Base-by-base conservation (phyloP, 2,329 filamentous ascomycete genomes). In the Fusarium albidum region DNA sequence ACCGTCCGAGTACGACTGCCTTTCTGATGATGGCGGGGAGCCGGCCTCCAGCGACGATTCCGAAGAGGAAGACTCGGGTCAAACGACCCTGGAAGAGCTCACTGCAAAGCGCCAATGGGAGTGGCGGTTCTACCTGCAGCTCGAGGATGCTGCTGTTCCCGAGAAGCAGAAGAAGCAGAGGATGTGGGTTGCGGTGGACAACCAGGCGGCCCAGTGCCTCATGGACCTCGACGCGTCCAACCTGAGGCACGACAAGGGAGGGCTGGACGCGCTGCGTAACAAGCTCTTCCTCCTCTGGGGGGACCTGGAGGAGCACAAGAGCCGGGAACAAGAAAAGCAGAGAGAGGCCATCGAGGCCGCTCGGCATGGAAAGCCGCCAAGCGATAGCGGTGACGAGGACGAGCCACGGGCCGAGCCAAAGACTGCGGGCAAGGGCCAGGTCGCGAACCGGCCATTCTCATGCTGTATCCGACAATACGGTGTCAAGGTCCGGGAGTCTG, bases 281-380 rank as follows among this genome's bases (percentile, higher is more conserved):
- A 87, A 83, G 63, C 77, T 97, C 49, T 94, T 88, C 68, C 76
- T 85, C 29, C 78, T 97, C 2, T 98, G 94, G 93, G 94, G 94
- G 2, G 84, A 96, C 55, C 77, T 97, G 2, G 87, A 93, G 68
- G 91, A 96, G 68, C 71, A 77, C 40, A 91, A 90, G 68, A 65
- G 66, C 3, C 69, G 63, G n/a, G 64, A 70, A 3, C 61, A 71
- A 15, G 55, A 64, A 52, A 71, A 68, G 59, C 69, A 55, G 44
- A 48, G 40, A 6, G 59, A 67, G 54, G 59, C 69, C 38, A 55
- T 56, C 50, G 53, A 63, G 32, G 67, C 65, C 10, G 60, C 56
- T 21, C 49, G 44, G 40, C 66, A 71, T n/a, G 64, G 66, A 17
- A 71, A 73, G 3, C 74, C 76, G 2, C 71, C 68, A 1, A 66